Evolutionary conservation across 2,329 filamentous ascomycete species (phyloP), one percentile per base, ranked within the genome.

Genomic region (Ophiostoma montium): DNA sequence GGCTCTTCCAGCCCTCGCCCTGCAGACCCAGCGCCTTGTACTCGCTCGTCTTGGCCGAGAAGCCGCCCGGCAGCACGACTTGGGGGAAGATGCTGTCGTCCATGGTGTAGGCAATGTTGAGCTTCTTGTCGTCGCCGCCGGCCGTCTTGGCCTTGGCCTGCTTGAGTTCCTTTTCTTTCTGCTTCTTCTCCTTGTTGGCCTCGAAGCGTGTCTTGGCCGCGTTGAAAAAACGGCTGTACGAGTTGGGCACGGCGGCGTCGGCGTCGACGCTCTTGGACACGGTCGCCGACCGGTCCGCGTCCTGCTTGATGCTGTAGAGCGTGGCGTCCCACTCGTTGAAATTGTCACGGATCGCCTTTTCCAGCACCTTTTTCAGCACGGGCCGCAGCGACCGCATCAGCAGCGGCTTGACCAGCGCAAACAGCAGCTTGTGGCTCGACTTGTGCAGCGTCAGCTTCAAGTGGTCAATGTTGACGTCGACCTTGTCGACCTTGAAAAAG

Each of bases 401-500:
- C 23, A 96, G 63, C 5, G 89, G 86, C 74, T 95, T 95, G 72
- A 90, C 83, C 35, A 95, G 62, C 49, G 70, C 71, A 65, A 96
- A 95, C 19, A 96, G 74, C 12, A 92, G 61, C 76, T 95, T 98
- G 76, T 96, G 89, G 65, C 83, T 94, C 47, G 89, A 95, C 72
- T 95, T 80, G 74, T 89, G 88, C 56, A 98, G 66, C 70, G 94
- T 95, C 69, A 98, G 81, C 57, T 84, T 77, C 51, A 95, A 74
- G 60, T 89, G 65, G 67, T 86, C 84, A 57, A 95, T 78, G 58
- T 86, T 80, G 18, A 94, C 86, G 36, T 84, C 74, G 3, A 95
- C 84, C 65, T 84, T 89, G 61, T 94, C 87, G 53, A 96, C 76
- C 76, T 95, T 95, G 77, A 96, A 90, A 68, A 94, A 92, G 64